Conservation (phyloP, 352 stramenopile genomes). For the Pythium dissotocum region DNA sequence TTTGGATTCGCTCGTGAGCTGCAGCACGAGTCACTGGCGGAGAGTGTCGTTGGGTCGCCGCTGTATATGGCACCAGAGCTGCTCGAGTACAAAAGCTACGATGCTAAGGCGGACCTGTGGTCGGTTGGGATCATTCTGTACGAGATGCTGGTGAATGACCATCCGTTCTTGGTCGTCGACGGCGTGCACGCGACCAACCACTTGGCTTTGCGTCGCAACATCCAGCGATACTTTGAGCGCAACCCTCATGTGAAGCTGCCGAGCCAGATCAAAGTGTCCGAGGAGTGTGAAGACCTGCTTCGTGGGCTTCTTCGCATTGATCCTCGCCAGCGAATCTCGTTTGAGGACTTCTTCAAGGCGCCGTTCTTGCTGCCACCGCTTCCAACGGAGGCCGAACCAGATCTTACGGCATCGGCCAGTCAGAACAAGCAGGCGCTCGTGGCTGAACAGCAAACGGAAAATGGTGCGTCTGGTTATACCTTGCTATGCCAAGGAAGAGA, state of each 20-base stretch:
- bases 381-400: constrained; percentile 30
- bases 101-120: constrained; percentile 81
- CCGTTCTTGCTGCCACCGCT: constrained; percentile 62
- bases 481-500: too few species aligned
- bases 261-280: constrained; percentile 51
- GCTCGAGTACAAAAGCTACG: constrained; percentile 85
- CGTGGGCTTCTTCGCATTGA: constrained; percentile 62
- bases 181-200: constrained; percentile 79
- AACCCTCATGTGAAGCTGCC: constrained; percentile 55
- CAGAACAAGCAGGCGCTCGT: constrained; percentile 65
- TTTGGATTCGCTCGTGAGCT: constrained; percentile 77
- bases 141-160: constrained; percentile 83
- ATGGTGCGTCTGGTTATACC: constrained; percentile 38
- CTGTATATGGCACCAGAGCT: constrained; percentile 82
- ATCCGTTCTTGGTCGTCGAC: constrained; percentile 77
- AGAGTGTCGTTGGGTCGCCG: constrained; percentile 79
- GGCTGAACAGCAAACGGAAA: constrained; percentile 61
- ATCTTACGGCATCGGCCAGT: constrained; percentile 47
- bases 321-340: constrained; percentile 67
- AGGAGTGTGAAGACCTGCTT: constrained; percentile 63
- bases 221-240: constrained; percentile 74
- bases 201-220: constrained; percentile 72
- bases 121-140: constrained; percentile 83
- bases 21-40: constrained; percentile 68
- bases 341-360: constrained; percentile 77